A percentile compares a stretch with the other conserved stretches of the same genome.
These are phyloP conservation scores for Fonsecaea erecta DNA, from an alignment of 2,329 filamentous ascomycete genomes.

Conservation along the genomic window DNA sequence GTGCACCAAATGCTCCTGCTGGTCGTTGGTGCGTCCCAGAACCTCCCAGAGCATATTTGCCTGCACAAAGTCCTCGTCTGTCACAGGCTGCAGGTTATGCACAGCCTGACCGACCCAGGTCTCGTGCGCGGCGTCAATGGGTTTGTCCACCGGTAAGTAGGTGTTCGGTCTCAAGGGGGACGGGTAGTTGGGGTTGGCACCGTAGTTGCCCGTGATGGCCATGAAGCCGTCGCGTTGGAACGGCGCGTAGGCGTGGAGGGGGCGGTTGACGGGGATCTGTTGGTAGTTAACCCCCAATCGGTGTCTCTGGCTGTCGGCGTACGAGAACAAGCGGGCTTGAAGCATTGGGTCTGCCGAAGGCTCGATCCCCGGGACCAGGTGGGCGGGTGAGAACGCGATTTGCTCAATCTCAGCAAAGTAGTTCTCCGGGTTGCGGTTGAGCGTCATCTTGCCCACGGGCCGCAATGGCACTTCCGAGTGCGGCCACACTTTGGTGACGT, in stretches of 20 bases:
- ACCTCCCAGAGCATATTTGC: conserved; percentile 49
- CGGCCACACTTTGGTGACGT: conserved; percentile 73
- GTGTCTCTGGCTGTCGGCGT: conserved; percentile 58
- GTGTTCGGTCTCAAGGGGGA: conserved; percentile 45
- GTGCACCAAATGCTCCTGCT: conserved; percentile 65
- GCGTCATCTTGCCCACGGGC: conserved; percentile 56
- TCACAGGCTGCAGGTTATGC: conserved; percentile 48
- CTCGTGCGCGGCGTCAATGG: conserved; percentile 43
- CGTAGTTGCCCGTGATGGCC: conserved; percentile 57
- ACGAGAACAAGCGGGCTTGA: conserved; percentile 65
- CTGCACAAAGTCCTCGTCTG: conserved; percentile 52
- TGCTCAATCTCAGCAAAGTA: conserved; percentile 72
- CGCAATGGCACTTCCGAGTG: conserved; percentile 65
- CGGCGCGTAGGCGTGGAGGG: conserved; percentile 54
- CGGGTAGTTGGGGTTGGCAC: conserved; percentile 62
- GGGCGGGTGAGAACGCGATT: conserved; percentile 67
- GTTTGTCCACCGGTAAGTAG: conserved; percentile 46
- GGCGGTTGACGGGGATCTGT: conserved; percentile 45
- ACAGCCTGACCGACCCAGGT: conserved; percentile 49
- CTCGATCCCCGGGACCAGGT: conserved; percentile 67
- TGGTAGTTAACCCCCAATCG: conserved; percentile 50
- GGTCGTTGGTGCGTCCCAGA: conserved; percentile 53
- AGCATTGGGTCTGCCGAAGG: conserved; percentile 67
- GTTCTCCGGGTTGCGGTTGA: conserved; percentile 61
- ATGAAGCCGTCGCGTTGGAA: conserved; percentile 52